Conservation (phyloP, 257 asterid genomes). For the Fraxinus quadrangulata region DNA sequence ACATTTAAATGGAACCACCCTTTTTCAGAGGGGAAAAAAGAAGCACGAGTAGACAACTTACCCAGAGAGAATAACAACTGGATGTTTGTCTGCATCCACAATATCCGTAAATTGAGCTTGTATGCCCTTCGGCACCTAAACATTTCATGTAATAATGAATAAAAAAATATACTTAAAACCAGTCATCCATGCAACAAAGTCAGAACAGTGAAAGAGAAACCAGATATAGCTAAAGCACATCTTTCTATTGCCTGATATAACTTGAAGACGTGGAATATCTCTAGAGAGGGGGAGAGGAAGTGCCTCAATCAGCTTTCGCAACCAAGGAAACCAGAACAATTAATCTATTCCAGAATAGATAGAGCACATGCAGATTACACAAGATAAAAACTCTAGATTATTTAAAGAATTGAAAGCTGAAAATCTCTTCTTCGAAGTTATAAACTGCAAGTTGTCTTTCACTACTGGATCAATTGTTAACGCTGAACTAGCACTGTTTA, state of each 20-base stretch:
- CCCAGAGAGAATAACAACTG: slow-evolving; percentile 81
- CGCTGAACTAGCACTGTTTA: not conserved
- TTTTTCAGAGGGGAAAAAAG: not conserved
- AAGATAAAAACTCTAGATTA: not conserved
- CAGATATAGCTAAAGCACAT: slow-evolving; percentile 1
- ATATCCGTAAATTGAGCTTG: slow-evolving; percentile 51
- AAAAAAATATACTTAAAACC: slow-evolving; percentile 18
- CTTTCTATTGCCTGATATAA: slow-evolving; percentile 3
- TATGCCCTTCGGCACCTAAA: slow-evolving; percentile 80
- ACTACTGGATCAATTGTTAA: not conserved
- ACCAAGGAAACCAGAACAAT: not conserved
- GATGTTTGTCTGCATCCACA: slow-evolving; percentile 79
- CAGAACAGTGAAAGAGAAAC: slow-evolving; percentile 22
- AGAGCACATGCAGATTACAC: not conserved
- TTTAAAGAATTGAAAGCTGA: not conserved
- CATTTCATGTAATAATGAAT: slow-evolving; percentile 16
- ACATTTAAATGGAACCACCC: not conserved
- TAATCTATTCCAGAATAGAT: not conserved
- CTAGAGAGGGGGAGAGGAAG: not conserved
- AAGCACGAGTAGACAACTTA: slow-evolving; percentile 35
- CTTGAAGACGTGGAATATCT: not conserved
- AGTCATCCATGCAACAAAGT: slow-evolving; percentile 12
- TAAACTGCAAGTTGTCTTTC: not conserved
- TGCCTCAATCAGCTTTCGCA: not conserved
- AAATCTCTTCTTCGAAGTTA: not conserved